A percentile compares a stretch with the other conserved stretches of the same genome.
These are phyloP conservation scores for Stromatinia cepivora DNA, from an alignment of 2,329 filamentous ascomycete genomes.

Conservation along the genomic window DNA sequence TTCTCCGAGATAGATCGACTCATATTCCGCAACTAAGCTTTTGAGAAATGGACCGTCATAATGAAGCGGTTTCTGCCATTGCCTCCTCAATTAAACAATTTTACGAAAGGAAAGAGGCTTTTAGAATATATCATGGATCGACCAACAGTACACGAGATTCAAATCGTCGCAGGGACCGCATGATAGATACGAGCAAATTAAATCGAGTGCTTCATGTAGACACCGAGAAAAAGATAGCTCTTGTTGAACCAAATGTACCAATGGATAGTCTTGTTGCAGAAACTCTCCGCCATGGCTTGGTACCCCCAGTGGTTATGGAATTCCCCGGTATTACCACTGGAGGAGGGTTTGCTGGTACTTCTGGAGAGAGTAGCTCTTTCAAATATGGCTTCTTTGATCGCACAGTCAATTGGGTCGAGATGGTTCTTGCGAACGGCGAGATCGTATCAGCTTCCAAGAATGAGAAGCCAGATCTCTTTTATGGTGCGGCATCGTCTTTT, in stretches of 20 bases:
- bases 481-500: constrained; percentile 57
- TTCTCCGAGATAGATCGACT: neutral
- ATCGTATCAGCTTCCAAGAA: constrained; percentile 50
- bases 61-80: constrained; percentile 30
- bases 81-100: constrained; percentile 29
- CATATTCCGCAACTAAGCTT: neutral
- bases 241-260: constrained; percentile 67
- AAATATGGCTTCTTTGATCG: constrained; percentile 64
- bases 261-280: constrained; percentile 64
- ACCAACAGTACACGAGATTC: constrained; percentile 52
- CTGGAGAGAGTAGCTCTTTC: constrained; percentile 66
- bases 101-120: constrained; percentile 38
- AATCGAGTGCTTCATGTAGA: constrained; percentile 49
- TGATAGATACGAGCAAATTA: constrained; percentile 50
- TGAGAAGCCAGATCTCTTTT: constrained; percentile 56
- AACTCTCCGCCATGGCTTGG: constrained; percentile 53
- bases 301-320: constrained; percentile 68
- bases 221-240: constrained; percentile 44
- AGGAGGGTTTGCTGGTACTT: constrained; percentile 64
- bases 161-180: constrained; percentile 33
- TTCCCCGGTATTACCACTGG: constrained; percentile 69
- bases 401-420: constrained; percentile 61
- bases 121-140: constrained; percentile 56
- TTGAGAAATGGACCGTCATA: constrained; percentile 31
- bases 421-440: constrained; percentile 59